Base-by-base conservation (phyloP, 371 early-diverging fungal species). In the Mucor irregularis region DNA sequence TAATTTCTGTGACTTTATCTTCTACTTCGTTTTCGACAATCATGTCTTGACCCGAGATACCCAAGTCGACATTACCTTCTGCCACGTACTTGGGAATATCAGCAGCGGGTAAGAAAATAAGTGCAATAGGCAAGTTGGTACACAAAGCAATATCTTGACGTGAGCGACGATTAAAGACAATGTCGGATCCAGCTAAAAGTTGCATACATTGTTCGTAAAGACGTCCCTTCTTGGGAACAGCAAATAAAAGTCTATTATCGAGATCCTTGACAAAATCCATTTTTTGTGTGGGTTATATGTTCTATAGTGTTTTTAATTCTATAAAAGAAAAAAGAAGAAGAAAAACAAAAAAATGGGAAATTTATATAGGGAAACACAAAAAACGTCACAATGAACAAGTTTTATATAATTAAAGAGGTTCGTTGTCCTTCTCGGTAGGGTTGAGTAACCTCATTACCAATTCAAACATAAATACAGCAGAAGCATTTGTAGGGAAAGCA, bases 161-260 rank as follows among this genome's bases (percentile, higher is more conserved):
- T 67, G 90, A 89, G 67, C 91, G 91, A 62, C 97, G 89, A 75
- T 89, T 84, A 81, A 95, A 98, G 69, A 94, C 90, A 53, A 98
- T 89, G 68, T 97, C 96, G n/a, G 95, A 91, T 39, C 92, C 93
- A 35, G 77, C 65, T 10, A 98, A 83, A 24, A 98, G 80, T 7
- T 87, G 73, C 29, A 95, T 69, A 61, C 91, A 92, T 55, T 94
- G 86, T 62, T 96, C 92, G 72, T 94, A 89, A 25, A 98, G 90
- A 25, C 98, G 89, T n/a, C 97, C 98, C 80, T 98, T 98, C 69
- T 98, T 98, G 47, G 97, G 97, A 49, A 98, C 85, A 9, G 95
- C 96, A 61, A 97, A 93, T 38, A 96, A 78, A 49, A 97, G 85
- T 47, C 95, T 83, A 61, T 90, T 87, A 28, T 80, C 76, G 25